Percentiles rank a stretch among this genome's conserved stretches.
Conservation (phyloP, 495 filamentous ascomycete species). For the Talaromyces stipitatus region DNA sequence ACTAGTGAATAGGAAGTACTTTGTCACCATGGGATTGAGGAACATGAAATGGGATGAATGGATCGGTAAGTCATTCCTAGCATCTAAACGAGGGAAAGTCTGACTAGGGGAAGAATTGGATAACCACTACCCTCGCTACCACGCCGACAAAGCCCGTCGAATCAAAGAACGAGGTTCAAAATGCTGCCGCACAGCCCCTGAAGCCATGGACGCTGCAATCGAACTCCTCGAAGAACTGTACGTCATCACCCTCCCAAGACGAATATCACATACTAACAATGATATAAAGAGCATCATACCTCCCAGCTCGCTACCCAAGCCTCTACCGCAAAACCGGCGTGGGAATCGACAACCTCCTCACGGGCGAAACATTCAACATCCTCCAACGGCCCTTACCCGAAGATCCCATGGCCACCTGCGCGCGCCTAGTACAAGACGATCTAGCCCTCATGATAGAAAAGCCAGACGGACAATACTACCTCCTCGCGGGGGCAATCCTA, state of each 20-base stretch:
- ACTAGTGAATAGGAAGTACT: conserved; percentile 47
- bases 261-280: background rate
- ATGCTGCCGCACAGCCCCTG: conserved; percentile 64
- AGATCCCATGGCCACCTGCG: conserved; percentile 74
- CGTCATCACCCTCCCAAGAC: background rate
- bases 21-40: conserved; percentile 78
- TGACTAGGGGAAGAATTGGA: conserved; percentile 56
- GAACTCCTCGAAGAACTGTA: conserved; percentile 75
- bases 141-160: conserved; percentile 63
- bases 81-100: background rate
- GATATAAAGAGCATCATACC: conserved; percentile 48
- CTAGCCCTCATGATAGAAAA: conserved; percentile 81
- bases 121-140: conserved; percentile 70
- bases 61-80: conserved; percentile 47
- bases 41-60: conserved; percentile 73
- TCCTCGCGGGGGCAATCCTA: conserved; percentile 71
- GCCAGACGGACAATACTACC: conserved; percentile 74
- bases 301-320: conserved; percentile 72
- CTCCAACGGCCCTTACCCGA: conserved; percentile 57
- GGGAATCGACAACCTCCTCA: conserved; percentile 65
- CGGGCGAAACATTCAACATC: conserved; percentile 68
- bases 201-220: conserved; percentile 67
- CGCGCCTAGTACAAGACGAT: conserved; percentile 76
- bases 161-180: conserved; percentile 64
- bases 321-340: conserved; percentile 57